Conservation (phyloP, 176 grass and related monocot species). For the Raddia distichophylla region DNA sequence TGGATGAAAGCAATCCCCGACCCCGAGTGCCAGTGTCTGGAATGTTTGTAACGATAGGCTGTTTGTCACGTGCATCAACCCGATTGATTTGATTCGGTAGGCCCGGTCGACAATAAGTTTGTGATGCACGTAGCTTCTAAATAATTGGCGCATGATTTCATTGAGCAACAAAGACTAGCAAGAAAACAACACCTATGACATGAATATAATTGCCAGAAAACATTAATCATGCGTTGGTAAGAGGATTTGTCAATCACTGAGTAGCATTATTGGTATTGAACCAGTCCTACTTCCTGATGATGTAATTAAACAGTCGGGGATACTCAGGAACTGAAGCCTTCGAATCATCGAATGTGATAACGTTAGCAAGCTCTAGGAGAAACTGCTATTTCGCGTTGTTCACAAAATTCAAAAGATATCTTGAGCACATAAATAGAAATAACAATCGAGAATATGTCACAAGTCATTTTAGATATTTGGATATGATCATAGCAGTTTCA, state of each 20-base stretch:
- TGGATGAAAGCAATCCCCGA: not conserved
- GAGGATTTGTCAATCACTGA: not conserved
- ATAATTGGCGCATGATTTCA: constrained; percentile 5
- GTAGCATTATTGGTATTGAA: constrained; percentile 15
- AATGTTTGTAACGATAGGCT: not conserved
- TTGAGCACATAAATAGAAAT: not conserved
- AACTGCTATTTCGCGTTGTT: not conserved
- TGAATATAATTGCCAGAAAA: not conserved
- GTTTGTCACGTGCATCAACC: not conserved
- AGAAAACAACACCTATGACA: not conserved
- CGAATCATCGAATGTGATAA: not conserved
- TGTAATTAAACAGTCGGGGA: not conserved
- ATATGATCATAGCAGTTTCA: not conserved
- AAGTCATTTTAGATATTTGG: not conserved
- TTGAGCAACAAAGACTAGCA: not conserved
- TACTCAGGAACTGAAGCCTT: constrained; percentile 13
- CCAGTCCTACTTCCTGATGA: not conserved
- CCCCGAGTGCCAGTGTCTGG: not conserved
- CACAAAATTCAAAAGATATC: not conserved
- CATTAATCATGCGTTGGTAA: constrained; percentile 17
- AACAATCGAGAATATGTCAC: not conserved
- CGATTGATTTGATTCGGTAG: not conserved
- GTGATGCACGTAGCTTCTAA: constrained; percentile 20
- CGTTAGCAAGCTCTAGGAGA: not conserved
- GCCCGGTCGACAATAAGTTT: not conserved